Evolutionary conservation across 306 rosid genomes (phyloP).

Genomic region (Dryas drummondii): DNA sequence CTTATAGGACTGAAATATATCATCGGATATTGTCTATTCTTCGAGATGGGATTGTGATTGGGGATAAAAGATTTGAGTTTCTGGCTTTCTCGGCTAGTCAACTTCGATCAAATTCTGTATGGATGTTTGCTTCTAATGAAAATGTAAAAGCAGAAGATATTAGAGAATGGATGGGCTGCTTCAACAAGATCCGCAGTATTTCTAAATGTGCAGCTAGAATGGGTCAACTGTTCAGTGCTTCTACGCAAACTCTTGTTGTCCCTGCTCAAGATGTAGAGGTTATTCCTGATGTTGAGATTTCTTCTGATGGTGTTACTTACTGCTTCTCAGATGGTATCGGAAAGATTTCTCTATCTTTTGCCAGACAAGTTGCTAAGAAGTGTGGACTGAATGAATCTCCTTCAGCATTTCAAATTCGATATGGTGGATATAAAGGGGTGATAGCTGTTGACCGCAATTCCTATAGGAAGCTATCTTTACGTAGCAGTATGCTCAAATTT

Average conservation of each 20-base stretch:
- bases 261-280: constrained; percentile 67
- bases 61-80: constrained; percentile 76
- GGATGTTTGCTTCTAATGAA: constrained; percentile 97
- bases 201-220: constrained; percentile 98
- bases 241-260: constrained; percentile 70
- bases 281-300: constrained; percentile 77
- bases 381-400: constrained; percentile 63
- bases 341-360: constrained; percentile 76
- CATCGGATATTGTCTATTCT: constrained; percentile 66
- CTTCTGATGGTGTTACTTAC: constrained; percentile 57
- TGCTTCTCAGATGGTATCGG: constrained; percentile 99
- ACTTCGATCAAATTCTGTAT: constrained; percentile 79
- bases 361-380: constrained; percentile 72
- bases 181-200: constrained; percentile 70
- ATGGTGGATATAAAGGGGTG: constrained; percentile 95
- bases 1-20: constrained; percentile 63
- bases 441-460: constrained; percentile 76
- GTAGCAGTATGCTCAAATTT: constrained; percentile 83
- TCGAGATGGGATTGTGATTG: constrained; percentile 82
- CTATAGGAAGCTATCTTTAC: constrained; percentile 75
- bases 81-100: constrained; percentile 98
- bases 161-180: constrained; percentile 96
- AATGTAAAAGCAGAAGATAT: constrained; percentile 73
- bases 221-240: constrained; percentile 96
- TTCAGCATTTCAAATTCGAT: constrained; percentile 94